Evolutionary conservation across 2,329 filamentous ascomycete species (phyloP).

Genomic region (Stachybotrys chartarum): DNA sequence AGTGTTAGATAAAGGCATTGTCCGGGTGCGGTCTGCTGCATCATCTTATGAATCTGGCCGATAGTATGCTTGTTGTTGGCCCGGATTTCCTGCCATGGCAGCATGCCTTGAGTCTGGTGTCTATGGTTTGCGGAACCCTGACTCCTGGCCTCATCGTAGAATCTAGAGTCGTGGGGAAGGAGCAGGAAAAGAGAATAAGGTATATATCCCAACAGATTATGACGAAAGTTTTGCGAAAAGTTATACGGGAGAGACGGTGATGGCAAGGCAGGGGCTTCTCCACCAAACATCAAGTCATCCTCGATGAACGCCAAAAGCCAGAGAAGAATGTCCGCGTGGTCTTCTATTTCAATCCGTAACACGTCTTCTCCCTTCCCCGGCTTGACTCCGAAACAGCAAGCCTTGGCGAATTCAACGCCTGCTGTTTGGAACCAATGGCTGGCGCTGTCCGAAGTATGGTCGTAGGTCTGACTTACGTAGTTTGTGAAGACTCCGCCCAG

Average conservation of each 20-base stretch:
- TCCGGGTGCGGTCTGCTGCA: neutral
- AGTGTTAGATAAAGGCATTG: neutral
- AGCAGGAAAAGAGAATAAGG: too few species aligned
- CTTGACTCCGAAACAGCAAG: neutral
- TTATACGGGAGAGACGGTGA: too few species aligned
- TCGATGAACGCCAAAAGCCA: neutral
- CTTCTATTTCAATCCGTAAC: constrained; percentile 1
- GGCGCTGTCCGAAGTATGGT: neutral
- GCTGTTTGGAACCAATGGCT: neutral
- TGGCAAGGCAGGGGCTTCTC: neutral
- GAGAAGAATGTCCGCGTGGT: neutral
- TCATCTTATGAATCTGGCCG: neutral
- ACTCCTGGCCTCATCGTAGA: too few species aligned
- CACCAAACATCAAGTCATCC: neutral
- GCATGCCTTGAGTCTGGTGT: neutral
- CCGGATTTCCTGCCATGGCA: neutral
- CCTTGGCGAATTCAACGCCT: neutral
- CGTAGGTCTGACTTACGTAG: neutral
- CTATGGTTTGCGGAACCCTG: too few species aligned
- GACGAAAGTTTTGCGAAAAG: too few species aligned
- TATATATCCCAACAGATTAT: too few species aligned
- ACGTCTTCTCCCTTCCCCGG: neutral
- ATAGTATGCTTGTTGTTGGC: neutral
- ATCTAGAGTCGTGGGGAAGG: too few species aligned
- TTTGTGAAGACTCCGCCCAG: neutral